Percentiles rank a stretch among this genome's conserved stretches.
phyloP scores from a whole-genome alignment of 2,329 filamentous ascomycete species.

The Claviceps spartinae region DNA sequence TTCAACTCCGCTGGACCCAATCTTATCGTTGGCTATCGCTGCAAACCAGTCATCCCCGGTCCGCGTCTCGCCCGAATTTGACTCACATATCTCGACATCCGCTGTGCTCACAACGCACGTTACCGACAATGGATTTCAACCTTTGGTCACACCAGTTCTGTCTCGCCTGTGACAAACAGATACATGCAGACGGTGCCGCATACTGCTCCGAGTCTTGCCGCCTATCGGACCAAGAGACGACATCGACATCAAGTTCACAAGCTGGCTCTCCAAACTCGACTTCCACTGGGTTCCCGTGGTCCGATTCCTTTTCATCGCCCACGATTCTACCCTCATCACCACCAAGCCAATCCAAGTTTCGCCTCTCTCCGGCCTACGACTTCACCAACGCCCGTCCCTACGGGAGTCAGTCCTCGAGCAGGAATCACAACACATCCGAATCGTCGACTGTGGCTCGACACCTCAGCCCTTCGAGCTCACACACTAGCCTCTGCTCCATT shows the following conservation, averaged over 20 bases:
- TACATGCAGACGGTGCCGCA: conserved; percentile 61
- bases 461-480: conserved; percentile 62
- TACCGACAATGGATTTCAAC: conserved; percentile 35
- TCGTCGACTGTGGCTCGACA: conserved; percentile 20
- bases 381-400: conserved; percentile 52
- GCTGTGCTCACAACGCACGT: conserved; percentile 3
- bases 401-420: conserved; percentile 18
- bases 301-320: conserved; percentile 6
- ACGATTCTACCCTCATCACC: background rate
- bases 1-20: background rate
- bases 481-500: conserved; percentile 72
- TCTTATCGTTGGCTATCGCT: background rate
- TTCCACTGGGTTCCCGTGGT: conserved; percentile 37
- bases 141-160: conserved; percentile 85
- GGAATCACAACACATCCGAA: conserved; percentile 12
- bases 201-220: conserved; percentile 92
- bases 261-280: conserved; percentile 43
- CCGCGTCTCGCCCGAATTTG: conserved; percentile 9
- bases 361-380: conserved; percentile 62
- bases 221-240: conserved; percentile 73
- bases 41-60: conserved; percentile 2
- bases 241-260: conserved; percentile 41
- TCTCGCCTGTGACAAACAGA: conserved; percentile 71
- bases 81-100: conserved; percentile 9
- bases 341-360: conserved; percentile 36